Conservation (phyloP, 73 alveolate species). For the Symbiodinium pilosum region DNA sequence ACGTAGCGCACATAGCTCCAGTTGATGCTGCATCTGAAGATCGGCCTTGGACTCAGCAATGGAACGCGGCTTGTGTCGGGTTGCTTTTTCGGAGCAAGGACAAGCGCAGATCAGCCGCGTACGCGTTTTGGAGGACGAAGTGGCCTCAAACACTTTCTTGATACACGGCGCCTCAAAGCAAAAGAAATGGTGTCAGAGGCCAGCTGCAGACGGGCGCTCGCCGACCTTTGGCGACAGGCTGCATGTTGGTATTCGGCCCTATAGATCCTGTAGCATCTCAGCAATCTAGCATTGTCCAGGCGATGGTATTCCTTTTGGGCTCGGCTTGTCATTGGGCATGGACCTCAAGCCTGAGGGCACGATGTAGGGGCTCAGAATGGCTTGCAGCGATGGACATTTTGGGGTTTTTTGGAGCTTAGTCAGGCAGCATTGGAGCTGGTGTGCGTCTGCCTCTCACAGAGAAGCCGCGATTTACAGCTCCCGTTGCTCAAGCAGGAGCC, state of each 20-base stretch:
- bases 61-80: neutral
- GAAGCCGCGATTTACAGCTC: neutral
- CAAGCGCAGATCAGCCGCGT: neutral
- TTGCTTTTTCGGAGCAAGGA: neutral
- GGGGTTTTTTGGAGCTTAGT: neutral
- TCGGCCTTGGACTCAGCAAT: neutral
- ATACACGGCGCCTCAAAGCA: too few relatives aligned
- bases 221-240: too few relatives aligned
- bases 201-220: too few relatives aligned
- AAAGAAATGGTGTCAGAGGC: too few relatives aligned
- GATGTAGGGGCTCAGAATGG: too few relatives aligned
- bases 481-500: neutral
- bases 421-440: neutral
- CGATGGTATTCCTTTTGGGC: neutral
- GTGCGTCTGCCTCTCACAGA: neutral
- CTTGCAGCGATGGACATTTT: neutral
- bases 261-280: too few relatives aligned
- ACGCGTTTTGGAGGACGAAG: too few relatives aligned
- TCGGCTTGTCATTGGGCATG: neutral
- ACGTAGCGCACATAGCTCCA: neutral
- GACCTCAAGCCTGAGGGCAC: neutral
- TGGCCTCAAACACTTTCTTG: too few relatives aligned
- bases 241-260: too few relatives aligned
- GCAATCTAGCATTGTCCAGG: neutral
- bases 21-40: neutral